Conservation (phyloP, 164 flowering plant species). For the Umbellularia californica region DNA sequence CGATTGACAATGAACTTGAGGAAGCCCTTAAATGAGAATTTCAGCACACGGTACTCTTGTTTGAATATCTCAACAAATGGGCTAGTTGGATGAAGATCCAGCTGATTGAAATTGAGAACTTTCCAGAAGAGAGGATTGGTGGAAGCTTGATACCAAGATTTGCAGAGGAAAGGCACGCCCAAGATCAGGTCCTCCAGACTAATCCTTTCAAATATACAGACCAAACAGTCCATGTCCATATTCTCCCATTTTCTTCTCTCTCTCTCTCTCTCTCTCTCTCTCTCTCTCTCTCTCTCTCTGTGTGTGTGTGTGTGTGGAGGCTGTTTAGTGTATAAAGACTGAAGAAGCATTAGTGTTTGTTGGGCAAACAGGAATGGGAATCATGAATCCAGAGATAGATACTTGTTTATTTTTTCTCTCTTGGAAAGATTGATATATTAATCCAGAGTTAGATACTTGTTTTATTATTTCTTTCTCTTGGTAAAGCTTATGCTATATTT, state of each 20-base stretch:
- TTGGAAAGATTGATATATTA: too few species aligned
- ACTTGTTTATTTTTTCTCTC: too few species aligned
- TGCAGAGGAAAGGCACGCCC: constrained; percentile 5
- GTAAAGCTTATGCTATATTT: too few species aligned
- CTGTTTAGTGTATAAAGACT: too few species aligned
- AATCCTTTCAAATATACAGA: not conserved
- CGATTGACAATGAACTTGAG: not conserved
- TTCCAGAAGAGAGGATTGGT: constrained; percentile 3
- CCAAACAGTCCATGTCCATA: constrained; percentile 1
- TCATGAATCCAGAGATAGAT: too few species aligned
- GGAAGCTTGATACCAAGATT: constrained; percentile 9
- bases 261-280: constrained; percentile 1
- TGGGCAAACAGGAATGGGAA: too few species aligned
- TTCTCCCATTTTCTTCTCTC: not conserved
- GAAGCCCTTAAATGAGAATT: constrained; percentile 2
- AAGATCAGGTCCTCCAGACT: not conserved
- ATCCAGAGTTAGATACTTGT: too few species aligned
- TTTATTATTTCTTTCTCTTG: too few species aligned
- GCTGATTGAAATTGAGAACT: not conserved
- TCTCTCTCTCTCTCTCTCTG: not conserved
- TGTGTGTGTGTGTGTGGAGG: too few species aligned
- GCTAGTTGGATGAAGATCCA: not conserved
- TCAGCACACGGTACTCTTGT: not conserved
- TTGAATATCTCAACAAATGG: not conserved
- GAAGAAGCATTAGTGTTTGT: too few species aligned